Base-by-base conservation (phyloP, 768 basidiomycete species). In the Russula abietina region DNA sequence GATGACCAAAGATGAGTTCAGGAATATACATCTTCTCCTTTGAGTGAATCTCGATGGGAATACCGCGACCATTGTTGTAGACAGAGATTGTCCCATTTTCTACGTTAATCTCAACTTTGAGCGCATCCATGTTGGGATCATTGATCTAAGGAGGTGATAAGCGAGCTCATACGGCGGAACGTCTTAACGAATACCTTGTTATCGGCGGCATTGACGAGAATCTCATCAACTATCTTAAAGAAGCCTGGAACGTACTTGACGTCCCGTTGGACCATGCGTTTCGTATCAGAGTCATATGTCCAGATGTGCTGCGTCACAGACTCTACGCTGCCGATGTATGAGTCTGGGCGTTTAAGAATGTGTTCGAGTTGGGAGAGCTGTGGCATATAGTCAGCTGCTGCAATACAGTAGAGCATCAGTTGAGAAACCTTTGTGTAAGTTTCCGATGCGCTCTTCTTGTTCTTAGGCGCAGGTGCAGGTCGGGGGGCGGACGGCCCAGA, bases 171-270 rank as follows among this genome's bases (percentile, higher is more conserved):
- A 22, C 50, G n/a, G 43, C 32, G 56, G 16, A 12, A 39, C n/a
- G 38, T 14, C 12, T n/a, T 0, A 16, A n/a, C 10, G 73, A 79
- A 60, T 66, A 91, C 96, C 87, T 99, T 99, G 77, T 98, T 97
- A 73, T 99, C 97, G 4, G 97, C 97, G 24, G 97, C 97, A 74
- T 99, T 99, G 69, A 99, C 97, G 3, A 99, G 79, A 70, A 99
- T 99, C 77, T 99, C 97, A 70, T 99, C 97, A 16, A 99, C 88
- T 70, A 99, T 99, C 81, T 99, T 99, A 83, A 95, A 94, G 74
- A 99, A 96, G 57, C 95, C 97, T 0, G 97, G 97, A 2, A 98
- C 95, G 71, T 88, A 99, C 69, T 85, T 91, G 66, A 88, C 89
- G 53, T 86, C 93, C 70, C 88, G 81, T 69, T 85, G 75, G 1